phyloP scores from a whole-genome alignment of 2,329 filamentous ascomycete species.

The Botryotinia calthae region DNA sequence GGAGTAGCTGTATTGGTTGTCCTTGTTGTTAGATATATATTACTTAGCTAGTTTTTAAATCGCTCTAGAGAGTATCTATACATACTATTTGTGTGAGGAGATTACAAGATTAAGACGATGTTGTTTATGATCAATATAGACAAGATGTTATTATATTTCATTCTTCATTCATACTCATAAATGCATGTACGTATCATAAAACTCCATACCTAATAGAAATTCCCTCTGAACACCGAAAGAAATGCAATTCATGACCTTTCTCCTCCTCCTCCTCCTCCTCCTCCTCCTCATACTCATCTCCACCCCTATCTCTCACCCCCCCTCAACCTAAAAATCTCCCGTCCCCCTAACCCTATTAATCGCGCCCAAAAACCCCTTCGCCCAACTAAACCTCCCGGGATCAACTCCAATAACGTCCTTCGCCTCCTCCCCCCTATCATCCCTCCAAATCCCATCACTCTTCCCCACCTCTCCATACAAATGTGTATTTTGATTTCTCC shows the following conservation, averaged over 20 bases:
- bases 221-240: neutral
- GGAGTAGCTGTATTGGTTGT: too few species aligned
- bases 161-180: neutral
- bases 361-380: conserved; percentile 55
- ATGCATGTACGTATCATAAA: neutral
- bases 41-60: neutral
- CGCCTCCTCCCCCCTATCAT: conserved; percentile 47
- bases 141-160: neutral
- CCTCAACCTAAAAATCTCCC: conserved; percentile 47
- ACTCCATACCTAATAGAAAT: neutral
- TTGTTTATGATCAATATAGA: neutral
- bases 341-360: conserved; percentile 56
- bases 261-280: neutral
- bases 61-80: neutral
- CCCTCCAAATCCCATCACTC: conserved; percentile 62
- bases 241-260: neutral
- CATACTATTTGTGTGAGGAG: neutral
- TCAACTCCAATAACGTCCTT: conserved; percentile 52
- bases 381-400: conserved; percentile 56
- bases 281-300: too few species aligned
- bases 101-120: neutral
- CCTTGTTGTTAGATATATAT: neutral
- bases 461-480: conserved; percentile 52
- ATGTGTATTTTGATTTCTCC: conserved; percentile 66
- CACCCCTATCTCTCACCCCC: fast-evolving